phyloP scores from a whole-genome alignment of 257 asterid species.

The Plantago major region DNA sequence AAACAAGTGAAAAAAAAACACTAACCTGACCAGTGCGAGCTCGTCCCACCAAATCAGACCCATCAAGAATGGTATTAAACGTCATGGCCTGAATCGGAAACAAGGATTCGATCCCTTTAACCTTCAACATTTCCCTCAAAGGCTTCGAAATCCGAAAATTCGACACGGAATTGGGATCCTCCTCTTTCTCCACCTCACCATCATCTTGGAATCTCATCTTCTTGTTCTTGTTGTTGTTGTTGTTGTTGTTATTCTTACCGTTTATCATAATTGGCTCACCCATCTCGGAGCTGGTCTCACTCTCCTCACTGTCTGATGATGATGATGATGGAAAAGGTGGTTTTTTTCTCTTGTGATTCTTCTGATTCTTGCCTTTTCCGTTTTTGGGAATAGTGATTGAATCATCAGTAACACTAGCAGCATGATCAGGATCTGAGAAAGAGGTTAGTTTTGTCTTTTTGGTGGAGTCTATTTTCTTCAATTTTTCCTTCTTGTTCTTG shows the following conservation, averaged over 20 bases:
- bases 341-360: slow-evolving; percentile 55
- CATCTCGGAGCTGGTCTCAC: slow-evolving; percentile 72
- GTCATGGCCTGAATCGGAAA: slow-evolving; percentile 92
- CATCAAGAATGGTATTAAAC: slow-evolving; percentile 62
- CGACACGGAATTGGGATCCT: slow-evolving; percentile 47
- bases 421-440: slow-evolving; percentile 25
- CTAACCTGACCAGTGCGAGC: slow-evolving; percentile 93
- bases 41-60: slow-evolving; percentile 90
- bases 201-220: slow-evolving; percentile 37
- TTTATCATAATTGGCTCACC: slow-evolving; percentile 59
- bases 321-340: slow-evolving; percentile 19
- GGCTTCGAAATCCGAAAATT: slow-evolving; percentile 71
- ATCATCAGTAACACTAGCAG: slow-evolving; percentile 18
- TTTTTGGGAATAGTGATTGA: too few species aligned
- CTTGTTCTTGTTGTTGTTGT: slow-evolving; percentile 40
- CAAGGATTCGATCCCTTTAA: slow-evolving; percentile 58
- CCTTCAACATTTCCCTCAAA: slow-evolving; percentile 48
- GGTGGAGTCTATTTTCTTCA: slow-evolving; percentile 48
- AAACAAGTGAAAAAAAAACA: not conserved
- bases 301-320: slow-evolving; percentile 30
- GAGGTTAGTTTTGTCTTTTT: slow-evolving; percentile 46
- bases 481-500: slow-evolving; percentile 30
- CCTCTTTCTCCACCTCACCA: slow-evolving; percentile 30
- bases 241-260: slow-evolving; percentile 43
- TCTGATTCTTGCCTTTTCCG: slow-evolving; percentile 12